phyloP scores from a whole-genome alignment of 345 rosid species.

The Populus ilicifolia region DNA sequence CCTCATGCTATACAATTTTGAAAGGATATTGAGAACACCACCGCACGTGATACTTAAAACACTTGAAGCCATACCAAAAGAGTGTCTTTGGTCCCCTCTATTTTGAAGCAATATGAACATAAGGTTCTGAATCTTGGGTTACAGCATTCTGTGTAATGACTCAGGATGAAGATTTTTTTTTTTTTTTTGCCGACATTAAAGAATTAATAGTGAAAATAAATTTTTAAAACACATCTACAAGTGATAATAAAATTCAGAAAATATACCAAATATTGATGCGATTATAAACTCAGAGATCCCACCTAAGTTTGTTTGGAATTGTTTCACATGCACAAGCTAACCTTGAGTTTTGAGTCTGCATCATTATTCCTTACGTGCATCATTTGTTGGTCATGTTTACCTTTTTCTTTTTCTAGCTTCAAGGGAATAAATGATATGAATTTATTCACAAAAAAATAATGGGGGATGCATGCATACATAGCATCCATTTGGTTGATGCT shows the following conservation, averaged over 20 bases:
- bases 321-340: no score
- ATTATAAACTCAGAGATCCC: not conserved
- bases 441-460: not conserved
- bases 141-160: not conserved
- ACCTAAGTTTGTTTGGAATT: not conserved
- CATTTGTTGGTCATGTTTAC: not conserved
- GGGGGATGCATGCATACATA: not conserved
- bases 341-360: not conserved
- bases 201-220: not conserved
- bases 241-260: not conserved
- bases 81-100: not conserved
- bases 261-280: not conserved
- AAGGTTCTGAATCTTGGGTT: not conserved
- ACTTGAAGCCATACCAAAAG: not conserved
- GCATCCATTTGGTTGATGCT: not conserved
- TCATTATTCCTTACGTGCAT: not conserved
- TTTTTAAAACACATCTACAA: not conserved
- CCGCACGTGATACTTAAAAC: not conserved
- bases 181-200: not conserved
- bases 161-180: not conserved
- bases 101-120: not conserved
- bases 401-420: not conserved
- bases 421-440: not conserved
- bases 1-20: not conserved
- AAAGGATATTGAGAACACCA: not conserved